A percentile compares a stretch with the other conserved stretches of the same genome.
phyloP scores from a whole-genome alignment of 2,329 filamentous ascomycete genomes.

The Clonostachys rosea region DNA sequence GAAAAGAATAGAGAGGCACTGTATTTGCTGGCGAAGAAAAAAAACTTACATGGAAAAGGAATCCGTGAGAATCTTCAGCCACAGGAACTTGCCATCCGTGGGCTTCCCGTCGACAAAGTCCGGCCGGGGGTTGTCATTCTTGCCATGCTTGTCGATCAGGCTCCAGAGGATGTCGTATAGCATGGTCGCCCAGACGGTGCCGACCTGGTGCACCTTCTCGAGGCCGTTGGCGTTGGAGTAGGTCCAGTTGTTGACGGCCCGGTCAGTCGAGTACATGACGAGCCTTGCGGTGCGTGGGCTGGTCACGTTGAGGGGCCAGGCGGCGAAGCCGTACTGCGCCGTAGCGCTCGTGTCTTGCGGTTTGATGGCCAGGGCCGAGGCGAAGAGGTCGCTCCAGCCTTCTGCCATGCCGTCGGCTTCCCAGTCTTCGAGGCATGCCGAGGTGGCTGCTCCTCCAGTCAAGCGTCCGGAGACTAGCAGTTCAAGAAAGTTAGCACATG shows the following conservation, averaged over 20 bases:
- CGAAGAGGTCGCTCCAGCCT: slow-evolving; percentile 45
- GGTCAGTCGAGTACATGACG: slow-evolving; percentile 39
- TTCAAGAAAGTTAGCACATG: too few relatives aligned
- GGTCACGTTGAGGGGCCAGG: slow-evolving; percentile 36
- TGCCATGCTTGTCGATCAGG: slow-evolving; percentile 43
- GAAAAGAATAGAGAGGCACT: too few relatives aligned
- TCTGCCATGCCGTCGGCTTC: slow-evolving; percentile 45
- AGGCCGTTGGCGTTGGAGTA: slow-evolving; percentile 30
- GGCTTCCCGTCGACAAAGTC: slow-evolving; percentile 32
- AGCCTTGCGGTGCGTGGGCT: slow-evolving; percentile 32
- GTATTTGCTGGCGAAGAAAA: too few relatives aligned
- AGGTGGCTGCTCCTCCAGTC: slow-evolving; percentile 43
- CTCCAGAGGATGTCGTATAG: slow-evolving; percentile 50
- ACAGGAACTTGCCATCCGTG: slow-evolving; percentile 38
- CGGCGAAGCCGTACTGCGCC: slow-evolving; percentile 36
- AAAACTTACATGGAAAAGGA: neutral
- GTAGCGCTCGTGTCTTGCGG: slow-evolving; percentile 32
- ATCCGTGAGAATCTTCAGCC: slow-evolving; percentile 26
- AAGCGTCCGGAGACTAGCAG: slow-evolving; percentile 37
- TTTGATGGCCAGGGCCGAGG: slow-evolving; percentile 40
- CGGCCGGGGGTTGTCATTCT: slow-evolving; percentile 29
- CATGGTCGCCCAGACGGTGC: slow-evolving; percentile 39
- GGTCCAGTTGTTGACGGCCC: slow-evolving; percentile 28
- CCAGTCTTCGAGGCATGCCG: slow-evolving; percentile 31
- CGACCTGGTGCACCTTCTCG: slow-evolving; percentile 32